Evolutionary conservation across 2,329 filamentous ascomycete species (phyloP), one percentile per base, ranked within the genome.

Genomic region (Ophioceras dolichostomum): DNA sequence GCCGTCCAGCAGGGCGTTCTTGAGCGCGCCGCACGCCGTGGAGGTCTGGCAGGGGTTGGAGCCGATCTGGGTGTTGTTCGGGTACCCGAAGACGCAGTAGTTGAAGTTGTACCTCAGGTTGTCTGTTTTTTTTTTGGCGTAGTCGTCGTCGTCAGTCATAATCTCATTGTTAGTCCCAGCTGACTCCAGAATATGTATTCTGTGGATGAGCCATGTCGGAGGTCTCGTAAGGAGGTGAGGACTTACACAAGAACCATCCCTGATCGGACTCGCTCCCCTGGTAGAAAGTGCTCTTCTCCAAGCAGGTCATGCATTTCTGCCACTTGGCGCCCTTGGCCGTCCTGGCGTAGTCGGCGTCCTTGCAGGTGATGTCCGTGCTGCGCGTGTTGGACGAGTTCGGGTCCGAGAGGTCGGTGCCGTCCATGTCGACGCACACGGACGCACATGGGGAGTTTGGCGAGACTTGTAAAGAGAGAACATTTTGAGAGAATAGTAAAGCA

Each of bases 161-260:
- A n/a, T n/a, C n/a, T n/a, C n/a, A n/a, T n/a, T n/a, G n/a, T n/a
- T n/a, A n/a, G n/a, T n/a, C n/a, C n/a, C n/a, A n/a, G n/a, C n/a
- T n/a, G n/a, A n/a, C n/a, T n/a, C n/a, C n/a, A n/a, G n/a, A n/a
- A n/a, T n/a, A n/a, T n/a, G n/a, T n/a, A n/a, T n/a, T n/a, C n/a
- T n/a, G n/a, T n/a, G n/a, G n/a, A n/a, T n/a, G n/a, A n/a, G n/a
- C n/a, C n/a, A n/a, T n/a, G n/a, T n/a, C n/a, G n/a, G n/a, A n/a
- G n/a, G n/a, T n/a, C n/a, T n/a, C n/a, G n/a, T n/a, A n/a, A n/a
- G n/a, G n/a, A n/a, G 19, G 16, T 17, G 31, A 17, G 31, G 12
- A 55, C 69, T 55, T 60, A 73, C 70, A 72, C 31, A 74, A 45
- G 42, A 73, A 74, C 70, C 69, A 73, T 34, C 59, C 57, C 42